A percentile compares a stretch with the other conserved stretches of the same genome.
phyloP scores from a whole-genome alignment of 495 filamentous ascomycete genomes.

The Parathielavia appendiculata region DNA sequence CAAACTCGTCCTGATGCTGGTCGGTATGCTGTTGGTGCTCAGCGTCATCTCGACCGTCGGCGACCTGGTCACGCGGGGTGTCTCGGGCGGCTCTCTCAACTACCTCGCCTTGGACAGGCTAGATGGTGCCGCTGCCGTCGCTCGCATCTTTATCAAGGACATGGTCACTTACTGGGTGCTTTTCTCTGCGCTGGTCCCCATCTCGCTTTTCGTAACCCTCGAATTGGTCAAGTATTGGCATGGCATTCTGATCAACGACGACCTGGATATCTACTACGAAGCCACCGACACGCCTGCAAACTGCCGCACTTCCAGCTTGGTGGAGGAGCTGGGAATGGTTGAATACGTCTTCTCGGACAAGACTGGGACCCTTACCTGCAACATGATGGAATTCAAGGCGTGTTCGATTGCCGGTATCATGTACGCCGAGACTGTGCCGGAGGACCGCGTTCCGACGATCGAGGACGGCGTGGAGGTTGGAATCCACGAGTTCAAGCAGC shows the following conservation, averaged over 20 bases:
- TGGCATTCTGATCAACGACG: constrained; percentile 93
- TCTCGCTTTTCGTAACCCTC: constrained; percentile 95
- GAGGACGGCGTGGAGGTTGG: constrained; percentile 73
- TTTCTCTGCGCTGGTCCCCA: constrained; percentile 95
- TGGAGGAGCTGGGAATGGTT: constrained; percentile 96
- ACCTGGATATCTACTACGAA: constrained; percentile 97
- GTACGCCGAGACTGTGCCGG: constrained; percentile 88
- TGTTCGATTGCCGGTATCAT: constrained; percentile 89
- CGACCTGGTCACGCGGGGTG: constrained; percentile 73
- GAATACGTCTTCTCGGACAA: constrained; percentile 99
- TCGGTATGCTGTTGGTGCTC: constrained; percentile 74
- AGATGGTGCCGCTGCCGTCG: constrained; percentile 45
- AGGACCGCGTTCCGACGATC: constrained; percentile 76
- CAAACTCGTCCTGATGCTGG: constrained; percentile 82
- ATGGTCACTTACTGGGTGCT: constrained; percentile 98
- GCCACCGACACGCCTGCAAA: constrained; percentile 92
- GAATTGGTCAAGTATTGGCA: constrained; percentile 98
- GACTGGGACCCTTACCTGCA: constrained; percentile 97
- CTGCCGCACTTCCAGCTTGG: constrained; percentile 91
- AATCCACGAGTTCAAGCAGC: constrained; percentile 79
- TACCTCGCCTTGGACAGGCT: constrained; percentile 64
- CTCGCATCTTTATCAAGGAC: constrained; percentile 84
- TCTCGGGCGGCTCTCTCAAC: constrained; percentile 50
- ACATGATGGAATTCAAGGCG: constrained; percentile 98
- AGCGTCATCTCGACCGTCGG: constrained; percentile 88